Conservation (phyloP, 1,284 basidiomycete species). For the Cryptococcus sp. region DNA sequence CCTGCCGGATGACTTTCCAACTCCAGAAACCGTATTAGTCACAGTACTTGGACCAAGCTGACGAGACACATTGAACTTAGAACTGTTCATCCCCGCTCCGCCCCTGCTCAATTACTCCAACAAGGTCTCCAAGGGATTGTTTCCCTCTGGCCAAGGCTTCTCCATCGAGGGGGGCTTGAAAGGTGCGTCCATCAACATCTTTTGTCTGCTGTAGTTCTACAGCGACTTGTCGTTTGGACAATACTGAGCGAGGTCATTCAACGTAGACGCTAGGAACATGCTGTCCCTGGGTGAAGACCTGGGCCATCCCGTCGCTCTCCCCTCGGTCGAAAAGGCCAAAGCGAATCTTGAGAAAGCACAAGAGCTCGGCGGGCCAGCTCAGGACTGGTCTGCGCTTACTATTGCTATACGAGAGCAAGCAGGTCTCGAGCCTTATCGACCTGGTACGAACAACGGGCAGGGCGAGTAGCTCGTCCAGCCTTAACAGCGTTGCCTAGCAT, state of each 20-base stretch:
- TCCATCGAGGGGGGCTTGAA: constrained; percentile 41
- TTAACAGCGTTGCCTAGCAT: background rate
- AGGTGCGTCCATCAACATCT: constrained; percentile 23
- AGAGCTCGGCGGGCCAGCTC: constrained; percentile 26
- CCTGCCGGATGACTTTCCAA: background rate
- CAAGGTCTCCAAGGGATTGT: constrained; percentile 41
- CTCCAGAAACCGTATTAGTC: background rate
- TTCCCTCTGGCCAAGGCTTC: constrained; percentile 33
- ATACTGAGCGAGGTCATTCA: background rate
- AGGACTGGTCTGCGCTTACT: constrained; percentile 33
- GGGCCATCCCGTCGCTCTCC: constrained; percentile 28
- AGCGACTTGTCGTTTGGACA: background rate
- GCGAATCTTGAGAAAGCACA: constrained; percentile 31
- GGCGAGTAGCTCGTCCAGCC: background rate
- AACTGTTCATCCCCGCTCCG: constrained; percentile 41
- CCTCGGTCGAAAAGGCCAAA: constrained; percentile 31
- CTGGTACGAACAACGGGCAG: constrained; percentile 18
- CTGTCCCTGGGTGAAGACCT: constrained; percentile 28
- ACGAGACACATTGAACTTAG: constrained; percentile 7
- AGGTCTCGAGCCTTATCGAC: constrained; percentile 25
- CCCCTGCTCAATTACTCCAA: constrained; percentile 42
- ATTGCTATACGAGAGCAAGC: constrained; percentile 27
- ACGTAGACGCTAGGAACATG: constrained; percentile 28
- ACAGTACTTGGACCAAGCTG: background rate
- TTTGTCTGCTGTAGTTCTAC: background rate